phyloP scores from a whole-genome alignment of 2,329 filamentous ascomycete genomes.

The Cladosporium cucumerinum region DNA sequence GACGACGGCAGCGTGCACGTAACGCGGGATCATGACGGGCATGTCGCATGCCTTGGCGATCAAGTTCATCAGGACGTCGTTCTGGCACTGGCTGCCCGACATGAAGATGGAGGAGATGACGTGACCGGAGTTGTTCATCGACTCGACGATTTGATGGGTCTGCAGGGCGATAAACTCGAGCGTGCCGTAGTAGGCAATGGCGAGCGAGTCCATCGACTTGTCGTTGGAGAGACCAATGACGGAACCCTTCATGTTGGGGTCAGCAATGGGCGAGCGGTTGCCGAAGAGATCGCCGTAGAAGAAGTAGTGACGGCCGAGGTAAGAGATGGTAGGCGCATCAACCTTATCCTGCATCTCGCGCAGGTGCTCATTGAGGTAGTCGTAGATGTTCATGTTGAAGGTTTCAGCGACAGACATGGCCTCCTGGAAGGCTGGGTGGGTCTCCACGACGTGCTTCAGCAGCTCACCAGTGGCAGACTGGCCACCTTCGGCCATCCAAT shows the following conservation, averaged over 20 bases:
- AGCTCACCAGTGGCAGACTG: slow-evolving; percentile 96
- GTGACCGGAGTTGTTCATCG: slow-evolving; percentile 90
- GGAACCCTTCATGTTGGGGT: slow-evolving; percentile 87
- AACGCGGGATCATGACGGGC: slow-evolving; percentile 89
- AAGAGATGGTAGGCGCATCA: slow-evolving; percentile 73
- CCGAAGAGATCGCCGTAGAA: slow-evolving; percentile 98
- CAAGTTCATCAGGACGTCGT: slow-evolving; percentile 84
- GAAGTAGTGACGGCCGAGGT: slow-evolving; percentile 90
- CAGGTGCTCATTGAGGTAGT: slow-evolving; percentile 87
- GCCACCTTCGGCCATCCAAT: slow-evolving; percentile 96
- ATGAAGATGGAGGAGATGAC: slow-evolving; percentile 92
- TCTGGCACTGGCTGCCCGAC: slow-evolving; percentile 97
- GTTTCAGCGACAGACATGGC: slow-evolving; percentile 75
- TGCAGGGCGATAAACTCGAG: slow-evolving; percentile 99
- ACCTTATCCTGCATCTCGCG: slow-evolving; percentile 67
- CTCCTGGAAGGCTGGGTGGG: slow-evolving; percentile 83
- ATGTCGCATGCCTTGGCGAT: slow-evolving; percentile 87
- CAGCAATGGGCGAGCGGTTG: slow-evolving; percentile 89
- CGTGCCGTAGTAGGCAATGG: slow-evolving; percentile 88
- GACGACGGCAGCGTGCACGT: slow-evolving; percentile 92
- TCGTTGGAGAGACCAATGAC: slow-evolving; percentile 85
- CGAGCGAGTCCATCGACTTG: slow-evolving; percentile 80
- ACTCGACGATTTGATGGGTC: slow-evolving; percentile 89
- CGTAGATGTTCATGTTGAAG: slow-evolving; percentile 85
- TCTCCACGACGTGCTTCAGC: slow-evolving; percentile 90